Base-by-base conservation (phyloP, 1,284 basidiomycete genomes). In the Xerocomus amazonicus region DNA sequence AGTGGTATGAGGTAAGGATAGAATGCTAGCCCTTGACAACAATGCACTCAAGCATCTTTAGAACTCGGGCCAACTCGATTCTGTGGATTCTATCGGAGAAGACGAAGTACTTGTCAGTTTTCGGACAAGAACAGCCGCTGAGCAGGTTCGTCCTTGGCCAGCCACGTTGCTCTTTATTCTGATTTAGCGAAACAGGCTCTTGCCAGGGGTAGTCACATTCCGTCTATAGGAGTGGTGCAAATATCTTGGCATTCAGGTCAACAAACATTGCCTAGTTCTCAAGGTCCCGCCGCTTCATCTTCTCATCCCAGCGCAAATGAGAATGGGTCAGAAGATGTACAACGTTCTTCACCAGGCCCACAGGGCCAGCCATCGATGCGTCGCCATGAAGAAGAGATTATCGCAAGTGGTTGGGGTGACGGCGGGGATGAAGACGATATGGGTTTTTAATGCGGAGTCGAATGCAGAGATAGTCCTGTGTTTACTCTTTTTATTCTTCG, bases 1-100 rank as follows among this genome's bases (percentile, higher is more conserved):
- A 88, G 56, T 95, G 90, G 84, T 95, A 87, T 66, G 87, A 90
- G 76, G 84, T 87, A 57, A 56, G 80, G 59, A 31, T 29, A 5
- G 17, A 14, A 43, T 57, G 4, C 29, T 9, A n/a, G 29, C 12
- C 53, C 41, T 28, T 31, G 28, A 19, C 46, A 49, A 47, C 33
- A 40, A 42, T 27, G 16, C 47, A 47, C 54, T 55, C n/a, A 55
- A 29, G 44, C 40, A 8, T 14, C n/a, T 27, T 27, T 52, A 88
- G 85, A 76, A 79, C 19, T 76, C 77, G 3, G 84, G 84, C 12
- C 84, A 84, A 57, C 61, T 89, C 45, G 87, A 90, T 26, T 76
- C 79, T 3, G 66, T 87, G 26, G 78, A 84, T 38, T 63, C 63
- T 32, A 59, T 69, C 10, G 80, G 79, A 19, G 65, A 70, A 48